These are phyloP conservation scores for Penicillium sp. DNA, from an alignment of 2,329 filamentous ascomycete genomes.

Conservation along the genomic window DNA sequence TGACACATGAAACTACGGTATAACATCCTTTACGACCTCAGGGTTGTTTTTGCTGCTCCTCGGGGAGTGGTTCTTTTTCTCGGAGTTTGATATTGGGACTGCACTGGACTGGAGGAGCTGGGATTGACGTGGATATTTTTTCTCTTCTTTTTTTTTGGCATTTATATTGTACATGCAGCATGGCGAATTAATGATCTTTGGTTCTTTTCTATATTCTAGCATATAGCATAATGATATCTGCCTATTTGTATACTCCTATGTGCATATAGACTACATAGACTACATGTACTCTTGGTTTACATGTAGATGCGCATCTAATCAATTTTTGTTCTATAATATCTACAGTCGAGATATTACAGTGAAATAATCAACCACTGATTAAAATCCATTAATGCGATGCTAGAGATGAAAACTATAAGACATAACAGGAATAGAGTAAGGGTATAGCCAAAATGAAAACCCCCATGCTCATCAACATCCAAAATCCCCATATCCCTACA, in stretches of 20 bases:
- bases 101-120: not conserved
- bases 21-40: not conserved
- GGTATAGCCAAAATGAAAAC: not conserved
- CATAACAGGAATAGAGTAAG: not conserved
- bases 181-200: not conserved
- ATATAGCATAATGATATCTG: slow-evolving; percentile 8
- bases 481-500: not conserved
- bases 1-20: not conserved
- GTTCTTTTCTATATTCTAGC: not conserved
- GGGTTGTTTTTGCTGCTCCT: slow-evolving; percentile 1
- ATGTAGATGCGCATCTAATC: not conserved
- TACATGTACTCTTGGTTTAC: not conserved
- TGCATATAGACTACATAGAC: not conserved
- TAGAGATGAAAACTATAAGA: not conserved
- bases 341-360: no score
- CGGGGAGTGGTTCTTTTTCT: not conserved
- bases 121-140: not conserved
- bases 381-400: not conserved
- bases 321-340: no score
- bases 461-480: not conserved
- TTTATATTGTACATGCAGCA: not conserved
- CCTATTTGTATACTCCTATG: not conserved
- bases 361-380: not conserved
- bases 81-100: slow-evolving; percentile 4
- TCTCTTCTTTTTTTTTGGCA: not conserved